These are phyloP conservation scores for Vaccinium vitisidaea DNA, from an alignment of 148 eudicot genomes.

Conservation along the genomic window DNA sequence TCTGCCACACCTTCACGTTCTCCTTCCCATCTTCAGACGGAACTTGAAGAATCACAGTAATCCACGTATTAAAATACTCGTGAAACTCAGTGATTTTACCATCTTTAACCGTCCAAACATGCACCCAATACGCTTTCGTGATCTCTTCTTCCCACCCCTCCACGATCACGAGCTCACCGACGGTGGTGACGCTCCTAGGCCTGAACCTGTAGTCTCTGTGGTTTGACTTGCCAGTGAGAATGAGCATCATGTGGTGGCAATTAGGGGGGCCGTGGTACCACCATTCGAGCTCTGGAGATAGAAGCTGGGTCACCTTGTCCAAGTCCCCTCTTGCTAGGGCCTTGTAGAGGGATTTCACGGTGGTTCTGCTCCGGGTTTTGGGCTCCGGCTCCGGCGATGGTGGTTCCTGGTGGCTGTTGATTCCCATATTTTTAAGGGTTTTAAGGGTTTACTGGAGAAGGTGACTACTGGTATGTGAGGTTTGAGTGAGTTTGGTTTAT, in stretches of 20 bases:
- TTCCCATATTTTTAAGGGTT: neutral
- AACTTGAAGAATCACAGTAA: constrained; percentile 1
- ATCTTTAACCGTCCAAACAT: neutral
- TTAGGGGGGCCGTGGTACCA: constrained; percentile 2
- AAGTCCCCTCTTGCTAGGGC: neutral
- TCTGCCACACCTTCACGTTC: constrained; percentile 6
- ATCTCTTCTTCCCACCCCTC: constrained; percentile 3
- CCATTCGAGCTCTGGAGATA: neutral
- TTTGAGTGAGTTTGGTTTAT: neutral
- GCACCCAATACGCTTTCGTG: neutral
- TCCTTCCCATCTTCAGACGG: neutral
- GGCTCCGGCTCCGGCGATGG: neutral
- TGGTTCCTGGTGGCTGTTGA: neutral
- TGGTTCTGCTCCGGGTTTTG: neutral
- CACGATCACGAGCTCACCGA: neutral
- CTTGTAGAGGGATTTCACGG: constrained; percentile 6
- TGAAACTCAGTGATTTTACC: neutral
- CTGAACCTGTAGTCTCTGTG: neutral
- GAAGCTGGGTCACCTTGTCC: neutral
- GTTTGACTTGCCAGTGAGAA: neutral
- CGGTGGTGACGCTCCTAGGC: constrained; percentile 1
- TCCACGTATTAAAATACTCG: constrained; percentile 4
- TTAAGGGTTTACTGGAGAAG: neutral
- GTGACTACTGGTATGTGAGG: neutral
- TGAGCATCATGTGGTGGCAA: constrained; percentile 9